These are phyloP conservation scores for Epichloe scottii DNA, from an alignment of 2,329 filamentous ascomycete genomes.

Conservation along the genomic window DNA sequence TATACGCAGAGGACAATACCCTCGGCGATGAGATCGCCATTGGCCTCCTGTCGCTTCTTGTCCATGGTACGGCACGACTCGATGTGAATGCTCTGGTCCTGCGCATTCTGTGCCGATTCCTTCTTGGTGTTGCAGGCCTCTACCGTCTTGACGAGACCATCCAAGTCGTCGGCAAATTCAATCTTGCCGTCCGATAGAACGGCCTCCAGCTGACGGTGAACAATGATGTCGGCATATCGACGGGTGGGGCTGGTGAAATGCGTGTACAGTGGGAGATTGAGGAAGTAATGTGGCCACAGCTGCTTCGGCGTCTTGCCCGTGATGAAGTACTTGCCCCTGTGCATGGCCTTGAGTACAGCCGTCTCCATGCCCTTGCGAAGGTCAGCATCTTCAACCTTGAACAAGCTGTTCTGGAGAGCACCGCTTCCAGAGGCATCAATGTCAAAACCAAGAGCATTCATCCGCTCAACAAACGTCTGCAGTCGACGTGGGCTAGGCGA, in stretches of 20 bases:
- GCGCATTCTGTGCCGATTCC: constrained; percentile 90
- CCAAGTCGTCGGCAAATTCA: constrained; percentile 81
- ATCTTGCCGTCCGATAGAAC: constrained; percentile 69
- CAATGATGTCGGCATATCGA: constrained; percentile 87
- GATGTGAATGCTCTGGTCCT: constrained; percentile 98
- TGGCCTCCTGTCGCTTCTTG: constrained; percentile 71
- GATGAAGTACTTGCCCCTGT: constrained; percentile 89
- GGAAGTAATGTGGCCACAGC: constrained; percentile 74
- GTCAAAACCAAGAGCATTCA: constrained; percentile 81
- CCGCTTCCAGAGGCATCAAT: constrained; percentile 86
- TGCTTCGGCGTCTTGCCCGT: constrained; percentile 66
- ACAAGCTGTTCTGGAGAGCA: constrained; percentile 84
- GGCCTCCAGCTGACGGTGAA: constrained; percentile 87
- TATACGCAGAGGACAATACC: constrained; percentile 96
- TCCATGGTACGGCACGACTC: constrained; percentile 96
- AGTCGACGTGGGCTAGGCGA: constrained; percentile 79
- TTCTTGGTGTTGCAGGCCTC: constrained; percentile 99
- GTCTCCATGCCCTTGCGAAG: constrained; percentile 98
- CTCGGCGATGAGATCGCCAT: constrained; percentile 86
- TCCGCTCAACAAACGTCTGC: constrained; percentile 81
- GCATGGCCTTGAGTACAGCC: constrained; percentile 86
- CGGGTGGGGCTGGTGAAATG: constrained; percentile 95
- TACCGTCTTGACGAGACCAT: constrained; percentile 78
- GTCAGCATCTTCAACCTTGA: constrained; percentile 79
- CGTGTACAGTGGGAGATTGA: constrained; percentile 90